A percentile compares a stretch with the other conserved stretches of the same genome.
Evolutionary conservation across 805 yeast species (phyloP).

Genomic region (Cyberlindnera americana): DNA sequence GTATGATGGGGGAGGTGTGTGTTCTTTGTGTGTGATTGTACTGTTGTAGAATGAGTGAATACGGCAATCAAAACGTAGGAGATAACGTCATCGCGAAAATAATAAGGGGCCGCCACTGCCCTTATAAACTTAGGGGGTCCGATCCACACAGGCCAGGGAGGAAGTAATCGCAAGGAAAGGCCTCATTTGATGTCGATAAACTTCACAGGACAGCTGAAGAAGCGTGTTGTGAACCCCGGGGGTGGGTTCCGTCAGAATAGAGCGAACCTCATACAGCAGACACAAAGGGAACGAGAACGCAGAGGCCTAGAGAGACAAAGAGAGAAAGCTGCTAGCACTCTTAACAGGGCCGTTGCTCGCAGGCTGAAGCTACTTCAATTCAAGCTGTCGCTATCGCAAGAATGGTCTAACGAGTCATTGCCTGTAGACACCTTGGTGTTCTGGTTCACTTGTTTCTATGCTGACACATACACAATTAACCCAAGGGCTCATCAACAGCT

Average conservation of each 20-base stretch:
- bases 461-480: slow-evolving; percentile 18
- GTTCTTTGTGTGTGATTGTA: too few species aligned
- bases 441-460: slow-evolving; percentile 33
- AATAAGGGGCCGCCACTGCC: slow-evolving; percentile 7
- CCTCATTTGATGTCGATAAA: slow-evolving; percentile 13
- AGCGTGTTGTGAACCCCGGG: slow-evolving; percentile 58
- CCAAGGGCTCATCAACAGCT: slow-evolving; percentile 6
- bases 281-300: slow-evolving; percentile 60
- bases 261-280: slow-evolving; percentile 51
- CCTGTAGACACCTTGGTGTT: slow-evolving; percentile 10
- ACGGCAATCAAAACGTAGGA: too few species aligned
- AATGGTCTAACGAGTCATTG: slow-evolving; percentile 19
- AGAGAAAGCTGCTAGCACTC: slow-evolving; percentile 42
- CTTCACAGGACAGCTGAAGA: slow-evolving; percentile 63
- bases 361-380: slow-evolving; percentile 31
- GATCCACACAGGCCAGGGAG: too few species aligned
- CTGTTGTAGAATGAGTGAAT: too few species aligned
- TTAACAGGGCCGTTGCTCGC: slow-evolving; percentile 50
- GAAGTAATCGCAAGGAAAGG: too few species aligned
- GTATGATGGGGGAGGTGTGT: too few species aligned
- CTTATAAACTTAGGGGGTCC: too few species aligned
- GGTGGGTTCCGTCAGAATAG: slow-evolving; percentile 35
- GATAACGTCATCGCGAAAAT: slow-evolving; percentile 13
- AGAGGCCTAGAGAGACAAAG: slow-evolving; percentile 55
- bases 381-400: slow-evolving; percentile 22